A percentile compares a stretch with the other conserved stretches of the same genome.
These are phyloP conservation scores for Apiospora koreana DNA, from an alignment of 2,329 filamentous ascomycete genomes.

Conservation along the genomic window DNA sequence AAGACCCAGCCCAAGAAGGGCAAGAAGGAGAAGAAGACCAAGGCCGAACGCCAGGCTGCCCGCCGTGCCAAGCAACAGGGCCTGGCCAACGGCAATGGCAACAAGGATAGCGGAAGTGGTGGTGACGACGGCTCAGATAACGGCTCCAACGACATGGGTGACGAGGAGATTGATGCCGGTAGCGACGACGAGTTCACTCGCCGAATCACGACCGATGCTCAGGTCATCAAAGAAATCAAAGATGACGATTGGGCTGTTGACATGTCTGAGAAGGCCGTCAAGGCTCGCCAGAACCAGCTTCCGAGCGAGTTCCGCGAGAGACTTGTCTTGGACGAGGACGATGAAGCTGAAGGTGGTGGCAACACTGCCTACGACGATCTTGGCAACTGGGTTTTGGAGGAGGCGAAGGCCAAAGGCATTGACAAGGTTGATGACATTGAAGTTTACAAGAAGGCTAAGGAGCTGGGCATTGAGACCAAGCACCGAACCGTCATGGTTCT, in stretches of 20 bases:
- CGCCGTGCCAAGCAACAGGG: constrained; percentile 83
- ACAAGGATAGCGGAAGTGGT: constrained; percentile 55
- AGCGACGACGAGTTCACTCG: constrained; percentile 93
- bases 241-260: constrained; percentile 96
- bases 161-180: constrained; percentile 63
- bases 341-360: constrained; percentile 74
- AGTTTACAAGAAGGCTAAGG: constrained; percentile 95
- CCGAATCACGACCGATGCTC: constrained; percentile 58
- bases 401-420: constrained; percentile 73
- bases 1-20: constrained; percentile 93
- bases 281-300: constrained; percentile 88
- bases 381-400: constrained; percentile 84
- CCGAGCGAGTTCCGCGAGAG: constrained; percentile 94
- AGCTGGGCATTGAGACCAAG: constrained; percentile 91
- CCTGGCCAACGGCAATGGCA: constrained; percentile 58
- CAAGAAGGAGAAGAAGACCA: constrained; percentile 94
- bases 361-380: constrained; percentile 85
- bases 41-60: constrained; percentile 82
- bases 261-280: constrained; percentile 93
- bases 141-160: constrained; percentile 54
- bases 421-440: constrained; percentile 83
- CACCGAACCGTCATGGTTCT: constrained; percentile 91
- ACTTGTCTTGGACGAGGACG: constrained; percentile 80
- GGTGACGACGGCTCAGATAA: constrained; percentile 68
- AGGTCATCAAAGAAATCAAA: constrained; percentile 62